A percentile compares a stretch with the other conserved stretches of the same genome.
Conservation (phyloP, 2,329 filamentous ascomycete genomes). For the Microdochium bolleyi region DNA sequence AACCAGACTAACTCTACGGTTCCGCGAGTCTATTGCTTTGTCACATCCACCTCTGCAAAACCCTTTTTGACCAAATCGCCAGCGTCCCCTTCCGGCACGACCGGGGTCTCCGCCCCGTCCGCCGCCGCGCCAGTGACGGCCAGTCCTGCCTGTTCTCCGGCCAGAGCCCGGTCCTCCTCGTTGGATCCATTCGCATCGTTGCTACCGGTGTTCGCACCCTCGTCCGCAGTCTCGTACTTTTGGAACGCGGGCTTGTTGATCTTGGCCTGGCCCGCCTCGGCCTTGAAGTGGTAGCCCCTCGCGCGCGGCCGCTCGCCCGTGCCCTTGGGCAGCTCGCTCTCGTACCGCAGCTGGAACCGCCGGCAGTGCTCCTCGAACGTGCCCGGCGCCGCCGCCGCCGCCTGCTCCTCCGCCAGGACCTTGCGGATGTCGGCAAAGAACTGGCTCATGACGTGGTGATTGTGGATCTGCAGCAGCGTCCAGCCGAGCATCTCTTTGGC, state of each 20-base stretch:
- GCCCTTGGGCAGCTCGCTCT: constrained; percentile 60
- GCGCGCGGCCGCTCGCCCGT: constrained; percentile 72
- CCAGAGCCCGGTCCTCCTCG: constrained; percentile 26
- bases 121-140: constrained; percentile 16
- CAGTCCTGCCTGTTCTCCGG: constrained; percentile 35
- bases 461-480: constrained; percentile 88
- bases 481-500: constrained; percentile 97
- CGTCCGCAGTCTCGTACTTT: constrained; percentile 29
- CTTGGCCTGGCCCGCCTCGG: constrained; percentile 54
- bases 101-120: constrained; percentile 38
- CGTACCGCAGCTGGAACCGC: constrained; percentile 50
- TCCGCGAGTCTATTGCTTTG: neutral
- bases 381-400: constrained; percentile 34
- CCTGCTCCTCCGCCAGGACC: constrained; percentile 45
- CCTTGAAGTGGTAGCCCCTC: constrained; percentile 76
- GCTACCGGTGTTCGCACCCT: neutral
- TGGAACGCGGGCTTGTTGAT: constrained; percentile 64
- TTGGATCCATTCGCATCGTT: constrained; percentile 1
- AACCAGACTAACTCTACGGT: neutral
- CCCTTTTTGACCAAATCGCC: constrained; percentile 47
- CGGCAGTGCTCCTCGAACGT: constrained; percentile 48
- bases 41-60: constrained; percentile 38
- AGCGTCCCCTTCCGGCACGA: constrained; percentile 36
- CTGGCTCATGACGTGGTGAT: constrained; percentile 60
- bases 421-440: constrained; percentile 69